Base-by-base conservation (phyloP, 345 rosid species). In the Corchorus capsularis region DNA sequence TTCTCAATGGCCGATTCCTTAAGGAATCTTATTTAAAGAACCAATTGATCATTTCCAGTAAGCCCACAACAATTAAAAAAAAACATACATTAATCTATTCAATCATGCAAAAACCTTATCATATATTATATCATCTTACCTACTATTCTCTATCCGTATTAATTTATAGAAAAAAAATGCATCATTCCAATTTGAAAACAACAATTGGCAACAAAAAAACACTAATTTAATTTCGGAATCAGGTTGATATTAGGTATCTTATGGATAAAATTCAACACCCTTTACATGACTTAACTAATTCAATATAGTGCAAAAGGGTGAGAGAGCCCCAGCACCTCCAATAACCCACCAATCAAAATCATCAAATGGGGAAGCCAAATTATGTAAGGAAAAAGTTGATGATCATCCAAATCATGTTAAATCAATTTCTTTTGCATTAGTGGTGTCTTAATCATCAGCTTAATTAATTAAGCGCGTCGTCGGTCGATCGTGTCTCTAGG, bases 51-150 rank as follows among this genome's bases (percentile, higher is more conserved):
- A 75, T 11, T 75, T 20, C 8, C n/a, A 52, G 52, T 39, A 64
- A 13, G 59, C 17, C 46, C 49, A 17, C 66, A 22, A 45, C 53
- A 20, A 17, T 50, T 53, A 57, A 50, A 59, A 37, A 72, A 41
- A 57, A 39, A 76, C 56, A 53, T 17, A 52, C 2, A 46, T 47
- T 46, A 67, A 67, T 12, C 5, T 20, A 67, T 67, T 62, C 72
- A 75, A 55, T 68, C 56, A 76, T 67, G 66, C 49, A 68, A 47
- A 68, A 47, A 49, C 43, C 69, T 70, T 57, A 34, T 67, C n/a
- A 17, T 32, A 27, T 47, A 57, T 45, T 20, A 41, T n/a, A 73
- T 32, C 54, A 10, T 62, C 47, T 62, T 62, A 62, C 47, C 47
- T 46, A 74, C 47, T 62, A 74, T 49, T 73, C 57, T 17, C 22